Conservation (phyloP, 192 early-diverging fungal genomes). For the Gigaspora rosea region DNA sequence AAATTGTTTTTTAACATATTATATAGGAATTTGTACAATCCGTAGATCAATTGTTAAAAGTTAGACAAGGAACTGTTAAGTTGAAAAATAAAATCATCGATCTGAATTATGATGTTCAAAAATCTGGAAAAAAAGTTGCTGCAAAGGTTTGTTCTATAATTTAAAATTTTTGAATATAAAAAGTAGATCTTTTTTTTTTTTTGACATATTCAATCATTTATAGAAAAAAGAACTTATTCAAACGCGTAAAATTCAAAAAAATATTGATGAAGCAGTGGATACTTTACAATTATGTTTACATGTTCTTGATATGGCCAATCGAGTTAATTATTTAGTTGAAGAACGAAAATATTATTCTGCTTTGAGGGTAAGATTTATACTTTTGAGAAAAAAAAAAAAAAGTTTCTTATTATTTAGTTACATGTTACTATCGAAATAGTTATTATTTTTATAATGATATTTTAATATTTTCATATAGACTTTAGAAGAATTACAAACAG, state of each 20-base stretch:
- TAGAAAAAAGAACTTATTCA: conserved; percentile 82
- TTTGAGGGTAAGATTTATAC: conserved; percentile 64
- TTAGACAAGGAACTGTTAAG: conserved; percentile 81
- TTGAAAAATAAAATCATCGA: conserved; percentile 83
- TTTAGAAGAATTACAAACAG: conserved; percentile 76
- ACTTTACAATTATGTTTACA: conserved; percentile 78
- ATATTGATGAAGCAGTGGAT: conserved; percentile 85
- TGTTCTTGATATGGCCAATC: conserved; percentile 86
- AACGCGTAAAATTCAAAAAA: conserved; percentile 76
- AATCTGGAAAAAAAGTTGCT: conserved; percentile 74
- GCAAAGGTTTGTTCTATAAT: conserved; percentile 61
- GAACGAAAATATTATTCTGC: conserved; percentile 89
- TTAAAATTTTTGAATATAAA: neutral
- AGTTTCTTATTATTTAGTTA: neutral
- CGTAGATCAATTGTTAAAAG: conserved; percentile 94
- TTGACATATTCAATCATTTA: neutral
- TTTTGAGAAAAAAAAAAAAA: neutral
- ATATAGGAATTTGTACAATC: conserved; percentile 87
- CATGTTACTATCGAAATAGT: neutral
- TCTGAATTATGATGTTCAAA: conserved; percentile 85
- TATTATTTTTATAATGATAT: no score
- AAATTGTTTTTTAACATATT: neutral
- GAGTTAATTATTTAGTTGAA: conserved; percentile 77
- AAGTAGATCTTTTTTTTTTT: neutral
- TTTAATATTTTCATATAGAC: conserved; percentile 53